Base-by-base conservation (phyloP, 768 basidiomycete species). In the Kwoniella mangroviensis region DNA sequence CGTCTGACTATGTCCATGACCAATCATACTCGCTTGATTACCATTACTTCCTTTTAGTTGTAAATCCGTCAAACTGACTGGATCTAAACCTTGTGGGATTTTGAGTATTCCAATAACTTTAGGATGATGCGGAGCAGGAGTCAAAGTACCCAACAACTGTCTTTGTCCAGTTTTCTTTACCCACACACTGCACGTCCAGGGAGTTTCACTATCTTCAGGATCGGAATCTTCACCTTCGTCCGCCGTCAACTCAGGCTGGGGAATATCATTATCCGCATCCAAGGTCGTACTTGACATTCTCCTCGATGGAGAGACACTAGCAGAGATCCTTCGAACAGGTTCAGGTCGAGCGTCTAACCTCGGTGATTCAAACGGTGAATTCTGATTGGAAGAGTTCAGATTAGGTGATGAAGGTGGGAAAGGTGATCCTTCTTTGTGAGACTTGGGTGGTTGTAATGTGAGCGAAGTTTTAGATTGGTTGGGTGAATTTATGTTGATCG, bases 141-240 rank as follows among this genome's bases (percentile, higher is more conserved):
- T 89, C 42, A 98, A 86, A 41, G 92, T 93, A 19, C 89, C 95
- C 12, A 95, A 89, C 79, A 92, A 91, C 41, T 77, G 75, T 12
- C 75, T 60, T 22, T 79, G 73, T 10, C 76, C 79, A 41, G 77
- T 80, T 45, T 71, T 71, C 67, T 76, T 76, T 22, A 83, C 76
- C 69, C 78, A 75, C 3, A 83, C 66, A 17, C 68, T 89, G 79
- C 95, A 98, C 56, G 90, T 89, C 94, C 94, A 98, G 0, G 96
- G 94, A 24, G 93, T 94, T 83, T 98, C 95, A 54, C 92, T 93
- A 78, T 98, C 96, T 80, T 98, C 95, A 0, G 94, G 92, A 73
- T 98, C 96, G 69, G 92, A 93, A 55, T 94, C 93, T 17, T 91
- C 90, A 0, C 86, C 92, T 1, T 87, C 79, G 41, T 54, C 43